These are phyloP conservation scores for Mayamaea pseudoterrestris DNA, from an alignment of 108 stramenopile genomes.

Conservation along the genomic window DNA sequence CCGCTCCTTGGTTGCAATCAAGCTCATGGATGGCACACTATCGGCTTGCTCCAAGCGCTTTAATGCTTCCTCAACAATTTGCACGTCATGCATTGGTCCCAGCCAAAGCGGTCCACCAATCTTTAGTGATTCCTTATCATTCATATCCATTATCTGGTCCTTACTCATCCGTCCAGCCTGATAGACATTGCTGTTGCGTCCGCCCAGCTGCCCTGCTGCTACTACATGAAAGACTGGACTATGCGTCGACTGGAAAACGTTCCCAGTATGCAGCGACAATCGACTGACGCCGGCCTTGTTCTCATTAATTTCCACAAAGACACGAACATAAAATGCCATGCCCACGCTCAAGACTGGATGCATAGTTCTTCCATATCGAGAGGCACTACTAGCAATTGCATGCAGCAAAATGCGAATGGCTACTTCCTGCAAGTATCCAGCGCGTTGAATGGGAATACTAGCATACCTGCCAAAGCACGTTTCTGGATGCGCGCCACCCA, in stretches of 20 bases:
- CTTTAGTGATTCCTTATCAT: slow-evolving; percentile 82
- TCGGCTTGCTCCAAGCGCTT: slow-evolving; percentile 33
- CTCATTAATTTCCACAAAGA: slow-evolving; percentile 92
- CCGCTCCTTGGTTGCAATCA: slow-evolving; percentile 42
- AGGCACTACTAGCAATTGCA: slow-evolving; percentile 74
- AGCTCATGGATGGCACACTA: slow-evolving; percentile 20
- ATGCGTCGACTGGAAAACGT: slow-evolving; percentile 85
- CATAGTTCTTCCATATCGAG: slow-evolving; percentile 81
- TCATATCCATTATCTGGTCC: slow-evolving; percentile 17
- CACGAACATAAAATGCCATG: slow-evolving; percentile 95
- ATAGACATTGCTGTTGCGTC: slow-evolving; percentile 39
- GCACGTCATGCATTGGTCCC: slow-evolving; percentile 87
- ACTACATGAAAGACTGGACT: slow-evolving; percentile 84
- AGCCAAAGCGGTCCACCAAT: slow-evolving; percentile 92
- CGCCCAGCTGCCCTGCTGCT: slow-evolving; percentile 36
- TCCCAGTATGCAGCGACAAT: slow-evolving; percentile 70
- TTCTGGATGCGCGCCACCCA: slow-evolving; percentile 90
- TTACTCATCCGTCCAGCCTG: slow-evolving; percentile 35
- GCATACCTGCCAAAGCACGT: slow-evolving; percentile 91
- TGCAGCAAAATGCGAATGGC: slow-evolving; percentile 89
- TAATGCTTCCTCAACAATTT: slow-evolving; percentile 63
- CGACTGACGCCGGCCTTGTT: slow-evolving; percentile 81
- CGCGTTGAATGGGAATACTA: slow-evolving; percentile 71
- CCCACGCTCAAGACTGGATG: slow-evolving; percentile 87
- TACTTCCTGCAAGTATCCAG: slow-evolving; percentile 90